phyloP scores from a whole-genome alignment of 2,329 filamentous ascomycete genomes.

The Verticillium alfalfae region DNA sequence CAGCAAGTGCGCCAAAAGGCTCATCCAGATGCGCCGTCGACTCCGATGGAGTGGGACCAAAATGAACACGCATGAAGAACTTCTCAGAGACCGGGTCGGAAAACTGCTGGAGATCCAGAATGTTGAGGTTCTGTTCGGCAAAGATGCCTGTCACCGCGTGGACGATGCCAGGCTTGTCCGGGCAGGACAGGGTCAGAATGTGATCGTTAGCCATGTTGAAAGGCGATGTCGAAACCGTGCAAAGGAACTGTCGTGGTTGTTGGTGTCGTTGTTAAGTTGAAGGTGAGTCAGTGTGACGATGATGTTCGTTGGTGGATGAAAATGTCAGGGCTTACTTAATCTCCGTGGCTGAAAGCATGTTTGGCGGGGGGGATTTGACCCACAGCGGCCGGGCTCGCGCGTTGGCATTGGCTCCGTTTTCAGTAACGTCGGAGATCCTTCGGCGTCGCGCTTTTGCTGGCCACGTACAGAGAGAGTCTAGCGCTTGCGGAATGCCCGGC shows the following conservation, averaged over 20 bases:
- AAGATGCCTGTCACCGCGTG: slow-evolving; percentile 78
- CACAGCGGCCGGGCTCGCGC: neutral
- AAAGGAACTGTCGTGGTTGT: neutral
- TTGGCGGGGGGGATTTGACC: neutral
- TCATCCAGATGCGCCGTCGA: slow-evolving; percentile 45
- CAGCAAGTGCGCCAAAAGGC: slow-evolving; percentile 56
- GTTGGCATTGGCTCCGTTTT: neutral
- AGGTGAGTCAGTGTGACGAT: neutral
- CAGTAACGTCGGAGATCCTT: neutral
- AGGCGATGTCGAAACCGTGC: neutral
- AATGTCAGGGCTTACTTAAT: neutral
- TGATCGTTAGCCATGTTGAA: slow-evolving; percentile 47
- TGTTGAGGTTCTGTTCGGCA: slow-evolving; percentile 68
- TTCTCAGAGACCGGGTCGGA: slow-evolving; percentile 66
- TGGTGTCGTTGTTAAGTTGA: neutral
- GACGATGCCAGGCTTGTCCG: slow-evolving; percentile 79
- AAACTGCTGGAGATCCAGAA: slow-evolving; percentile 81
- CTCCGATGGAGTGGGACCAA: slow-evolving; percentile 52
- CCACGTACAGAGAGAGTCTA: no score
- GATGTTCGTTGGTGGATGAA: neutral
- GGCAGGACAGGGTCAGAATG: slow-evolving; percentile 77
- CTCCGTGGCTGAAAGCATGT: neutral
- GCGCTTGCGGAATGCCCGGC: no score
- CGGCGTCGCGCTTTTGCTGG: neutral
- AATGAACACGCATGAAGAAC: slow-evolving; percentile 89